Percentiles rank a stretch among this genome's conserved stretches.
Conservation (phyloP, 441 rosid genomes). For the Aquilaria agallochum region DNA sequence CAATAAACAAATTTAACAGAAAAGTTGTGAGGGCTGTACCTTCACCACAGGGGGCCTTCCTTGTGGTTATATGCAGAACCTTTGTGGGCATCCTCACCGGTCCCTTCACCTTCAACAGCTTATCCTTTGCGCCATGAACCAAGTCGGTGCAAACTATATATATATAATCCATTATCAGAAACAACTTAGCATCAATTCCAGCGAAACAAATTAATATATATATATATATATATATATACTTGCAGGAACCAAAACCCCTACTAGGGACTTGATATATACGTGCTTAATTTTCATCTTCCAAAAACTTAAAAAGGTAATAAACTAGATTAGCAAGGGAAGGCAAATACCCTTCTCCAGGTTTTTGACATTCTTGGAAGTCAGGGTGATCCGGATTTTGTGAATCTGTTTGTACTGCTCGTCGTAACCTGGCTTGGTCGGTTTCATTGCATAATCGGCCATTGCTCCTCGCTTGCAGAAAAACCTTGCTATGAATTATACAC, state of each 20-base stretch:
- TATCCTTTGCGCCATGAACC: constrained; percentile 45
- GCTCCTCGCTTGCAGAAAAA: neutral
- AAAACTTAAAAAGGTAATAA: neutral
- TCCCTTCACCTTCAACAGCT: constrained; percentile 40
- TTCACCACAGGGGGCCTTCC: constrained; percentile 58
- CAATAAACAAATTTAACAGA: no score
- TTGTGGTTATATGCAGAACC: constrained; percentile 43
- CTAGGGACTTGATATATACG: neutral
- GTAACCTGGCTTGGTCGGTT: constrained; percentile 42
- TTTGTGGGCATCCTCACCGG: constrained; percentile 54
- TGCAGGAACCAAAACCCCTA: no score
- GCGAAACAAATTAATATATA: neutral
- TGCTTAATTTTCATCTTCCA: neutral
- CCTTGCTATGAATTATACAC: no score
- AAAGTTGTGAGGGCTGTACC: constrained; percentile 19
- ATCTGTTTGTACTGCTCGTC: constrained; percentile 45
- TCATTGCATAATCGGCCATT: constrained; percentile 40
- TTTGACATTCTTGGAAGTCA: constrained; percentile 48
- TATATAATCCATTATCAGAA: neutral
- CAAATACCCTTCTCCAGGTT: constrained; percentile 39
- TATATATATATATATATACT: neutral
- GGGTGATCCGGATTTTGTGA: constrained; percentile 43
- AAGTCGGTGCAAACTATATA: constrained; percentile 40
- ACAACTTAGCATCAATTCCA: neutral
- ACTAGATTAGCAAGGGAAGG: neutral